Evolutionary conservation across 352 stramenopile species (phyloP), one percentile per base, ranked within the genome.

Genomic region (Phytopythium oedochilum): DNA sequence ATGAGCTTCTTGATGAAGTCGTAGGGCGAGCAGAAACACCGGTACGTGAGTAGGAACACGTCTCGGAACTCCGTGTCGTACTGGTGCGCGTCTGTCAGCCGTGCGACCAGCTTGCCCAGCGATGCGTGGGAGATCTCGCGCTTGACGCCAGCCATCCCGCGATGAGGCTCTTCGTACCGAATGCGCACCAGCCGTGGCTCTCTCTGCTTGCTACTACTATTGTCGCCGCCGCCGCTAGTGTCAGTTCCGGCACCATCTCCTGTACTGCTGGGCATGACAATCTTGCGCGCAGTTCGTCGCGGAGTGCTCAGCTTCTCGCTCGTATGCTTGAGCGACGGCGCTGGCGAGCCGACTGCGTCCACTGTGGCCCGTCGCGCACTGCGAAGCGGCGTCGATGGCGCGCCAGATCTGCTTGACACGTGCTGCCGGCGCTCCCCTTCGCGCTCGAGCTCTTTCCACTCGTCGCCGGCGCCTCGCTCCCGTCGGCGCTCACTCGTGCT

Each of bases 1-100:
- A 89, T 71, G 17, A 95, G 70, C 56, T 95, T 95, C 66, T 93
- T 93, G 50, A 95, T 75, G 36, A 95, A 91, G 43, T 95, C 85
- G 47, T 93, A 93, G 2, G 83, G 73, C 11, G 83, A 83, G 39
- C 82, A 92, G 60, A 93, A 92, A 29, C 78, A 86, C 7, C 77
- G 73, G 63, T 78, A 95, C 47, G 83, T 95, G 20, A 95, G 65
- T 52, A 95, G 47, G 53, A 95, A 95, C 20, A 90, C 71, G 46
- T 95, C 83, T 26, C 85, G 83, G 60, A 95, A 95, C 64, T 93
- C 74, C 11, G 70, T 89, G 53, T 95, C 85, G 53, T 89, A 92
- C 68, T 93, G 75, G 35, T 93, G 85, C 11, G 85, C 83, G 53
- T 95, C 85, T 14, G 85, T 95, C 5, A 95, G 63, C 8, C 83